These are phyloP conservation scores for Candida cerambycidarum DNA, from an alignment of 805 yeast genomes.

Conservation along the genomic window DNA sequence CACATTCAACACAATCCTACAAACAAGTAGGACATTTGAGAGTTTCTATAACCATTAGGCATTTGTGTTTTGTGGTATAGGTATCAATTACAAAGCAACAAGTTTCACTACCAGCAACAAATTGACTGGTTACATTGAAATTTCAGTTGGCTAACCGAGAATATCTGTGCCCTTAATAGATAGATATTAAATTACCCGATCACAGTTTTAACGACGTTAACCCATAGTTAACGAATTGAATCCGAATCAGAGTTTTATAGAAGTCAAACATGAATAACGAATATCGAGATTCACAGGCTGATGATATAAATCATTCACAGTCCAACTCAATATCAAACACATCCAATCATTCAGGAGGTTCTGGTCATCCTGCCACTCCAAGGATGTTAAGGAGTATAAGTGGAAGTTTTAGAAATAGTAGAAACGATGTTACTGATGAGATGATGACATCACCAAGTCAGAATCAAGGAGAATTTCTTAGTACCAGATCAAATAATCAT, in stretches of 20 bases:
- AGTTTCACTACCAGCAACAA: too few species aligned
- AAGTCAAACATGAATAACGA: background rate
- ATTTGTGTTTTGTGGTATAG: background rate
- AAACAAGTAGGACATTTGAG: background rate
- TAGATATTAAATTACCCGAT: too few species aligned
- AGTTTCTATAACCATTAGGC: background rate
- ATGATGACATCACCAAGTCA: slow-evolving; percentile 13
- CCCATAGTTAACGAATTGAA: too few species aligned
- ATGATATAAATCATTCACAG: background rate
- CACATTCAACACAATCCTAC: slow-evolving; percentile 3
- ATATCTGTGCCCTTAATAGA: too few species aligned
- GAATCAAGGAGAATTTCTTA: slow-evolving; percentile 14
- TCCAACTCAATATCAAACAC: too few species aligned
- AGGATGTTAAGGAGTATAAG: slow-evolving; percentile 64
- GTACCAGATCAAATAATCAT: slow-evolving; percentile 15
- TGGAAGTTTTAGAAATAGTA: slow-evolving; percentile 28
- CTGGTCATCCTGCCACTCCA: slow-evolving; percentile 63
- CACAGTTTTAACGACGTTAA: too few species aligned
- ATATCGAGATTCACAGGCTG: background rate
- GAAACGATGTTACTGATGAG: slow-evolving; percentile 12
- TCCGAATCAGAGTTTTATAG: too few species aligned
- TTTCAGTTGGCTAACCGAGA: too few species aligned
- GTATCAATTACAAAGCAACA: background rate
- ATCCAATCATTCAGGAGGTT: background rate
- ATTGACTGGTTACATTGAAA: too few species aligned